These are phyloP conservation scores for Polygonum maritimum DNA, from an alignment of 148 eudicot species.

Conservation along the genomic window DNA sequence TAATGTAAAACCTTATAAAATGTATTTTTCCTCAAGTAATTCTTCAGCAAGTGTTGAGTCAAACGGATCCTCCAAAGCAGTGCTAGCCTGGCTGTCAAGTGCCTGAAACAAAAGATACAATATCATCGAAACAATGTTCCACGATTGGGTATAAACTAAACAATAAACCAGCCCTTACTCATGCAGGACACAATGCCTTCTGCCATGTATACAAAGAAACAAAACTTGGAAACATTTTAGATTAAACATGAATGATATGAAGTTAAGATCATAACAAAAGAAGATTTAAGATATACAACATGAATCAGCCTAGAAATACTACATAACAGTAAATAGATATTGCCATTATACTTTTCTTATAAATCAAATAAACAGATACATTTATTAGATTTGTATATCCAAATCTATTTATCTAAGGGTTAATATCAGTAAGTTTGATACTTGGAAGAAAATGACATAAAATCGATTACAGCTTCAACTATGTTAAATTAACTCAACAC, in stretches of 20 bases:
- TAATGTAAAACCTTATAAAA: constrained; percentile 59
- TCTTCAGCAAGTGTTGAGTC: constrained; percentile 79
- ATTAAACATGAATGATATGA: not conserved
- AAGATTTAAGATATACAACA: not conserved
- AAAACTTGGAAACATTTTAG: not conserved
- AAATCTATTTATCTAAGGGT: not conserved
- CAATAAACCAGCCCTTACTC: not conserved
- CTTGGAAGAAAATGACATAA: no score
- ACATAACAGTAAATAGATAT: no score
- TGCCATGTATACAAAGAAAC: not conserved
- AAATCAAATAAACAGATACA: no score
- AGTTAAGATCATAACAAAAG: not conserved
- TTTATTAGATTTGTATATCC: not conserved
- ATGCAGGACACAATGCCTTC: not conserved
- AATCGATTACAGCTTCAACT: no score
- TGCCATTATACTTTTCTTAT: no score
- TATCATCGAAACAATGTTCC: not conserved
- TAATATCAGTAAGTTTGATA: not conserved
- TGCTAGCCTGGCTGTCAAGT: constrained; percentile 77
- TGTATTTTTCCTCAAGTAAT: constrained; percentile 80
- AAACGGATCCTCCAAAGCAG: constrained; percentile 89
- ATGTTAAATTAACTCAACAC: not conserved
- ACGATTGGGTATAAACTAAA: not conserved
- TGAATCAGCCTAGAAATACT: not conserved
- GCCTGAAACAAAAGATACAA: constrained; percentile 33